Evolutionary conservation across 2,329 filamentous ascomycete species (phyloP).

Genomic region (Clonostachys byssicola): DNA sequence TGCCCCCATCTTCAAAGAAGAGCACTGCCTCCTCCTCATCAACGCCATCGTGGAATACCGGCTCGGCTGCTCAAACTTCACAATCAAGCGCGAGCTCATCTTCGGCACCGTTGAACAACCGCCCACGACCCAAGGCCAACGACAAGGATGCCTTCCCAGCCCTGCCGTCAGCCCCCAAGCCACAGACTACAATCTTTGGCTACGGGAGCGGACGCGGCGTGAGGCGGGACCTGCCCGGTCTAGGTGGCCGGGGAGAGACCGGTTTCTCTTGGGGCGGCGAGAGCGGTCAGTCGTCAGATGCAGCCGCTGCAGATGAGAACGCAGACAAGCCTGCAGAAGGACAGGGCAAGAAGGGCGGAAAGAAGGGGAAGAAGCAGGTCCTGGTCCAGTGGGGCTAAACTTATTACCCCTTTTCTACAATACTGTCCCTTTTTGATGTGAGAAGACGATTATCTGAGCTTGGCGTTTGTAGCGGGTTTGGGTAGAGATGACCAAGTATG

Average conservation of each 20-base stretch:
- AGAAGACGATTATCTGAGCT: no score
- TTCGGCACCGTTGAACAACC: not conserved
- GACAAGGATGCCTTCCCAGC: constrained; percentile 72
- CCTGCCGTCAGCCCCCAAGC: constrained; percentile 73
- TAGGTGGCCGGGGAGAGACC: constrained; percentile 22
- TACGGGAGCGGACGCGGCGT: constrained; percentile 51
- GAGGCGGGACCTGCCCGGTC: constrained; percentile 40
- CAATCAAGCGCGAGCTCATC: constrained; percentile 1
- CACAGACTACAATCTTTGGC: constrained; percentile 56
- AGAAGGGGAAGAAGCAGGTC: constrained; percentile 58
- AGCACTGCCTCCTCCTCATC: not conserved
- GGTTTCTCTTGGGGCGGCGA: constrained; percentile 49
- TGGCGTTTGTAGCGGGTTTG: no score
- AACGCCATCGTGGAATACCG: constrained; percentile 14
- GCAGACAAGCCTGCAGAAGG: constrained; percentile 17
- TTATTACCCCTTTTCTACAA: no score
- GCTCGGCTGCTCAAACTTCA: not conserved
- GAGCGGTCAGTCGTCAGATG: constrained; percentile 7
- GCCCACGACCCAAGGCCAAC: constrained; percentile 9
- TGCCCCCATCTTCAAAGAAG: constrained; percentile 16
- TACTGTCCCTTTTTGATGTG: no score
- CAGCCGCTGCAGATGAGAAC: constrained; percentile 17
- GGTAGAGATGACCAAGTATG: no score
- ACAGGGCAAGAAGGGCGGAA: constrained; percentile 51
- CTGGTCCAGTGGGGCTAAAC: constrained; percentile 51